A percentile compares a stretch with the other conserved stretches of the same genome.
phyloP scores from a whole-genome alignment of 78 protist species.

The Emiliania huxleyi region DNA sequence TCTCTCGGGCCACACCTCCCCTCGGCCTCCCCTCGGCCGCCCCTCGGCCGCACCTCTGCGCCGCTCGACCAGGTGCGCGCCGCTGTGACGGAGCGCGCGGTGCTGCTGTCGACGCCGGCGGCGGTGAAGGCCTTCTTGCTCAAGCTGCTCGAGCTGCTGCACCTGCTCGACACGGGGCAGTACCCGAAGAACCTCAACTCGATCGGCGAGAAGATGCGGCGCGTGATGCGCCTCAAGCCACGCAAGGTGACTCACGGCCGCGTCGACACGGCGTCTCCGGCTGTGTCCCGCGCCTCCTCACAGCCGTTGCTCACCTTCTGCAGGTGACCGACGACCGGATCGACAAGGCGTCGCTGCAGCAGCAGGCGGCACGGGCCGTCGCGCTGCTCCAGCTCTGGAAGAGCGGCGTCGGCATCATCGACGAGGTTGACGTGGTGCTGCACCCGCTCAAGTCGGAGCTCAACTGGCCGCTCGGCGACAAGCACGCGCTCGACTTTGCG shows the following conservation, averaged over 20 bases:
- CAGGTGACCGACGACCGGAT: neutral
- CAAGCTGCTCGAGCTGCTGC: conserved; percentile 65
- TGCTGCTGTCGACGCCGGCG: neutral
- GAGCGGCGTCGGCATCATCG: neutral
- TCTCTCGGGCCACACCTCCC: too few species aligned
- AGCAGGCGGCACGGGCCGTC: neutral
- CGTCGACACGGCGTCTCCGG: too few species aligned
- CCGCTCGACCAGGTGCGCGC: neutral
- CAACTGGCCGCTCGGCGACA: conserved; percentile 57
- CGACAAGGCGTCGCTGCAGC: neutral
- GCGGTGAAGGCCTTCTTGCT: conserved; percentile 60
- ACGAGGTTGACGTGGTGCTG: conserved; percentile 56
- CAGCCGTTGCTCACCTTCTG: too few species aligned
- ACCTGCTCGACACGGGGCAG: conserved; percentile 50
- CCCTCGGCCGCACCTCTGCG: too few species aligned
- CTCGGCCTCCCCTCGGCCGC: too few species aligned
- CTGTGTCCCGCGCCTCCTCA: too few species aligned
- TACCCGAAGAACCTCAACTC: neutral
- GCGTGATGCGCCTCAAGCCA: neutral
- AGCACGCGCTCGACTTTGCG: conserved; percentile 22
- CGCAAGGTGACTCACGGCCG: neutral
- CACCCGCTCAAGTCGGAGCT: conserved; percentile 60
- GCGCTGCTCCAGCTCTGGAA: neutral
- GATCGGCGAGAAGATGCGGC: neutral
- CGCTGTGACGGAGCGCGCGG: neutral